Evolutionary conservation across 2,329 filamentous ascomycete species (phyloP).

Genomic region (Dichotomopilus funicola): DNA sequence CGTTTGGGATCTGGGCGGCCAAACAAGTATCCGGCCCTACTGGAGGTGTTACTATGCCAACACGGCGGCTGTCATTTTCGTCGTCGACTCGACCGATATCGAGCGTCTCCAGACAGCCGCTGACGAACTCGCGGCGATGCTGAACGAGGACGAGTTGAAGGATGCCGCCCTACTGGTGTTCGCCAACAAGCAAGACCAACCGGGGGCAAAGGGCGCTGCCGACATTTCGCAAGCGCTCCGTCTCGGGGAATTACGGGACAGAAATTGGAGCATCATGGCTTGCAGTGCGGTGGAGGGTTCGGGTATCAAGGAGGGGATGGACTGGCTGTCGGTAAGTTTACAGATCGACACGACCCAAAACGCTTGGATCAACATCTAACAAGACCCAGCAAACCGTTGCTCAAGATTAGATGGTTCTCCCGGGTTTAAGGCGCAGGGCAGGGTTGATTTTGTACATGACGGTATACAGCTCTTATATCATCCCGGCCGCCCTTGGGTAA

Average conservation of each 20-base stretch:
- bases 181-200: slow-evolving; percentile 98
- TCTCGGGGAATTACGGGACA: slow-evolving; percentile 83
- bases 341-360: not conserved
- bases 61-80: slow-evolving; percentile 96
- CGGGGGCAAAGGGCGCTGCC: slow-evolving; percentile 89
- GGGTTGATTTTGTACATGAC: slow-evolving; percentile 21
- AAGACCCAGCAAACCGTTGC: slow-evolving; percentile 36
- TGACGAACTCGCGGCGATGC: slow-evolving; percentile 88
- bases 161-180: slow-evolving; percentile 91
- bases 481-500: slow-evolving; percentile 22
- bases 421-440: slow-evolving; percentile 3
- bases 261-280: slow-evolving; percentile 98
- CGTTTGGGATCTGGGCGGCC: slow-evolving; percentile 96
- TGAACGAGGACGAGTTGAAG: slow-evolving; percentile 93
- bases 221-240: slow-evolving; percentile 93
- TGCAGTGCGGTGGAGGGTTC: slow-evolving; percentile 94
- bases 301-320: slow-evolving; percentile 95
- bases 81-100: slow-evolving; percentile 96
- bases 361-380: slow-evolving; percentile 12
- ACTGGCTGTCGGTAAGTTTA: slow-evolving; percentile 81
- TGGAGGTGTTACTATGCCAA: slow-evolving; percentile 99
- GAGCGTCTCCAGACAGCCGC: slow-evolving; percentile 87
- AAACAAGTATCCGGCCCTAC: slow-evolving; percentile 97
- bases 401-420: slow-evolving; percentile 29
- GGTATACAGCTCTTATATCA: slow-evolving; percentile 15